A percentile compares a stretch with the other conserved stretches of the same genome.
phyloP scores from a whole-genome alignment of 805 yeast genomes.

The Suhomyces sp. region DNA sequence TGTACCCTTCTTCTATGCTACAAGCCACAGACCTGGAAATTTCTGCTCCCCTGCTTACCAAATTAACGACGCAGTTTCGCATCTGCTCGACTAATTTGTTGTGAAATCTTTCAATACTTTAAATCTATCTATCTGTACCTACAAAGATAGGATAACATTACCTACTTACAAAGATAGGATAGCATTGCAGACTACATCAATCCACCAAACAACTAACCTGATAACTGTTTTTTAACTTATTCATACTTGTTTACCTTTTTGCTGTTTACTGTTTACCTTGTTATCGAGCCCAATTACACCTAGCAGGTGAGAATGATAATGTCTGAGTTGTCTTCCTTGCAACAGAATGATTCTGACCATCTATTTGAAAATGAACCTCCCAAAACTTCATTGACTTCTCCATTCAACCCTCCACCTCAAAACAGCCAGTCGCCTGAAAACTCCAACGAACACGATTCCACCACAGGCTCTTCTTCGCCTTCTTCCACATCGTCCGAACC shows the following conservation, averaged over 20 bases:
- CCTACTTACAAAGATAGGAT: too few relatives aligned
- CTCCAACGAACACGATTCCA: not conserved
- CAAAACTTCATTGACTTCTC: not conserved
- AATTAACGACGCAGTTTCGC: not conserved
- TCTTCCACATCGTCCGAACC: not conserved
- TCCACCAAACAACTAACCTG: too few relatives aligned
- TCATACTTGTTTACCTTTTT: too few relatives aligned
- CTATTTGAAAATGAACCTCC: slow-evolving; percentile 1
- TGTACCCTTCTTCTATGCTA: not conserved
- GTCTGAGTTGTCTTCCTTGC: slow-evolving; percentile 1
- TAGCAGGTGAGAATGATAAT: too few relatives aligned
- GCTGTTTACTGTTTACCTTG: too few relatives aligned
- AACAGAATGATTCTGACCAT: slow-evolving; percentile 1
- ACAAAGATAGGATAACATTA: too few relatives aligned
- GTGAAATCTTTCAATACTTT: not conserved
- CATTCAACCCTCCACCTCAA: slow-evolving; percentile 3
- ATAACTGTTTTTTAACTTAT: too few relatives aligned
- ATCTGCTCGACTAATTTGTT: not conserved
- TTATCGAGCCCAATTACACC: too few relatives aligned
- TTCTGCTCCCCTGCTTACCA: not conserved
- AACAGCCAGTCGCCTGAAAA: not conserved
- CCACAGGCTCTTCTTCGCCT: not conserved
- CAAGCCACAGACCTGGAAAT: not conserved
- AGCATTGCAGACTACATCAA: too few relatives aligned
- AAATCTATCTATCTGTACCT: not conserved